These are phyloP conservation scores for Heliamphora exappendiculata DNA, from an alignment of 148 eudicot species.

Conservation along the genomic window DNA sequence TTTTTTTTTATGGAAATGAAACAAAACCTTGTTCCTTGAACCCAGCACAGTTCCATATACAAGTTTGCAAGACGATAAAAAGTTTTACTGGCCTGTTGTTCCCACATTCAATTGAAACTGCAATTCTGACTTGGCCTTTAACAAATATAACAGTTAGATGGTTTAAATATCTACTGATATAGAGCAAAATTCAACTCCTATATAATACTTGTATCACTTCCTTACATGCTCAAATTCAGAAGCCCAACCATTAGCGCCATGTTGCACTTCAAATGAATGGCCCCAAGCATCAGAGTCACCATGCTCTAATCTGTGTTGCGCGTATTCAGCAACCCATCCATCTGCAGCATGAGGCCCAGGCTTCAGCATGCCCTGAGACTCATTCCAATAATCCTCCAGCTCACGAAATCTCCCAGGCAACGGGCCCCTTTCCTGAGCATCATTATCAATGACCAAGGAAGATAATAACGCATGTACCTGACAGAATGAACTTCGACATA, in stretches of 20 bases:
- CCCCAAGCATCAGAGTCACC: constrained; percentile 73
- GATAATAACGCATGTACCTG: constrained; percentile 77
- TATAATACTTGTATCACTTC: not conserved
- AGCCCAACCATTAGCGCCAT: constrained; percentile 91
- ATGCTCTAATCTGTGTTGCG: constrained; percentile 35
- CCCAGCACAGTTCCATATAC: not conserved
- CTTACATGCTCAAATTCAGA: constrained; percentile 95
- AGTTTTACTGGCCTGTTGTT: not conserved
- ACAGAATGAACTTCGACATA: constrained; percentile 7
- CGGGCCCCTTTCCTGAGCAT: constrained; percentile 56
- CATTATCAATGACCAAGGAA: constrained; percentile 82
- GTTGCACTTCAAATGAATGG: constrained; percentile 69
- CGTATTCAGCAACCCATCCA: constrained; percentile 71
- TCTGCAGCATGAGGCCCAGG: constrained; percentile 61
- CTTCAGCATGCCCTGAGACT: constrained; percentile 59
- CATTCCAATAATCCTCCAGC: constrained; percentile 89
- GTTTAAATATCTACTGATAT: not conserved
- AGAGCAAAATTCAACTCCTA: not conserved
- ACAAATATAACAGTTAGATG: not conserved
- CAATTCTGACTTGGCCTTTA: not conserved
- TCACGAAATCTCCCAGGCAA: constrained; percentile 74
- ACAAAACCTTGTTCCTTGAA: too few relatives aligned
- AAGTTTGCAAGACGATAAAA: not conserved
- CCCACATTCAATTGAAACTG: not conserved
- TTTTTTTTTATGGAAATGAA: too few relatives aligned